A percentile compares a stretch with the other conserved stretches of the same genome.
phyloP scores from a whole-genome alignment of 768 basidiomycete species.

The Gloeophyllum trabeum region DNA sequence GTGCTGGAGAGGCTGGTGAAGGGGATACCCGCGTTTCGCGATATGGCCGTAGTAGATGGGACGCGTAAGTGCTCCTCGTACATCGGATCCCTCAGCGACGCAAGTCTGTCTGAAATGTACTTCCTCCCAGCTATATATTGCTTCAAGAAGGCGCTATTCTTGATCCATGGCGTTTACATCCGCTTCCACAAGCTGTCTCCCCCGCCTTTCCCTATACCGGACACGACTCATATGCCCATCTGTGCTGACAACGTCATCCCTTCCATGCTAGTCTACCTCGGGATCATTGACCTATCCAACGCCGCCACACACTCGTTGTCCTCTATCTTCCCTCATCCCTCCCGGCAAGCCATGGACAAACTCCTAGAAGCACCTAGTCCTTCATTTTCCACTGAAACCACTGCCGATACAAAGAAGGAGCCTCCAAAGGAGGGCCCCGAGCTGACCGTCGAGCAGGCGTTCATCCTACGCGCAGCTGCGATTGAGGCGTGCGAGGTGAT shows the following conservation, averaged over 20 bases:
- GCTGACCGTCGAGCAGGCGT: conserved; percentile 51
- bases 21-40: conserved; percentile 73
- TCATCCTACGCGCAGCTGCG: conserved; percentile 66
- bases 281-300: conserved; percentile 56
- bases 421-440: conserved; percentile 37
- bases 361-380: conserved; percentile 6
- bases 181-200: conserved; percentile 51
- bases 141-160: conserved; percentile 84
- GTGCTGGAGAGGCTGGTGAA: conserved; percentile 59
- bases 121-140: conserved; percentile 57
- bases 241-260: conserved; percentile 80
- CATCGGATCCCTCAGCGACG: neutral
- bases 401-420: conserved; percentile 8
- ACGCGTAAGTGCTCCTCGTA: conserved; percentile 34
- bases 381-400: conserved; percentile 6
- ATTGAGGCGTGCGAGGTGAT: conserved; percentile 72
- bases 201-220: conserved; percentile 51
- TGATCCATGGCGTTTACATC: conserved; percentile 55
- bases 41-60: conserved; percentile 58
- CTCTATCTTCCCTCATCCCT: conserved; percentile 47
- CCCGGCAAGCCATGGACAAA: conserved; percentile 7
- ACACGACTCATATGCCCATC: conserved; percentile 45
- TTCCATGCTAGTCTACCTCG: conserved; percentile 64
- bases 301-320: conserved; percentile 23
- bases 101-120: neutral